phyloP scores from a whole-genome alignment of 2,329 filamentous ascomycete species.

The Cladosporium sp. region DNA sequence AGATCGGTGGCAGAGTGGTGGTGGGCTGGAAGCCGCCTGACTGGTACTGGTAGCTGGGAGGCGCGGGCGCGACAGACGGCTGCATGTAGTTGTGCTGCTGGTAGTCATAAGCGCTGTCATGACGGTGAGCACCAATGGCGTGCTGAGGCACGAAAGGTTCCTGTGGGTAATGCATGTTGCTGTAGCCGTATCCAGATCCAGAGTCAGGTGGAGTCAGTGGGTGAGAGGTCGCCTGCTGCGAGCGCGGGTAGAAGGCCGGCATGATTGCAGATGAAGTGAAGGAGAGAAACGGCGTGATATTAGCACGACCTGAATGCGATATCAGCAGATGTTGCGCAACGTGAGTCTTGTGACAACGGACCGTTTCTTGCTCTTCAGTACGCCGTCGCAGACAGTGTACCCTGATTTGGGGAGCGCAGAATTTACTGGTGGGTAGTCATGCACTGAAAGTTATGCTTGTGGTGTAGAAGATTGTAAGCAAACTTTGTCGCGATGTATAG shows the following conservation, averaged over 20 bases:
- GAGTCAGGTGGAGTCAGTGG: conserved; percentile 49
- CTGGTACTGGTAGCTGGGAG: conserved; percentile 29
- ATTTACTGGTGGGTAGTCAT: conserved; percentile 21
- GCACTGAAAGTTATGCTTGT: conserved; percentile 14
- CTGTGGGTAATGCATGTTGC: conserved; percentile 43
- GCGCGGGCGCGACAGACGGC: conserved; percentile 26
- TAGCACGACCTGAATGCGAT: conserved; percentile 7
- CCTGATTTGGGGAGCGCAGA: conserved; percentile 18
- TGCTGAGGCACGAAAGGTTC: conserved; percentile 40
- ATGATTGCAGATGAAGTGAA: conserved; percentile 39
- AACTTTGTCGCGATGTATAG: neutral
- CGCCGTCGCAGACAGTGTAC: conserved; percentile 25
- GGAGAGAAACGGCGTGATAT: conserved; percentile 39
- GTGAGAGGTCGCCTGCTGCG: conserved; percentile 35
- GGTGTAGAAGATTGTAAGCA: conserved; percentile 5
- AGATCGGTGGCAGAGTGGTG: conserved; percentile 32
- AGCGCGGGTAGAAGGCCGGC: conserved; percentile 49
- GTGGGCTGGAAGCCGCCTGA: conserved; percentile 16
- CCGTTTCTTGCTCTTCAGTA: conserved; percentile 23
- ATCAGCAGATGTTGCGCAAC: conserved; percentile 6
- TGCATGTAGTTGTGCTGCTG: conserved; percentile 44
- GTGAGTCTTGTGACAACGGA: conserved; percentile 11
- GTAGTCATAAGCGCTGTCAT: conserved; percentile 44
- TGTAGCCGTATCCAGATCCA: conserved; percentile 36
- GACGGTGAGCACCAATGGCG: conserved; percentile 30